Base-by-base conservation (phyloP, 306 rosid species). In the Albizia julibrissin region DNA sequence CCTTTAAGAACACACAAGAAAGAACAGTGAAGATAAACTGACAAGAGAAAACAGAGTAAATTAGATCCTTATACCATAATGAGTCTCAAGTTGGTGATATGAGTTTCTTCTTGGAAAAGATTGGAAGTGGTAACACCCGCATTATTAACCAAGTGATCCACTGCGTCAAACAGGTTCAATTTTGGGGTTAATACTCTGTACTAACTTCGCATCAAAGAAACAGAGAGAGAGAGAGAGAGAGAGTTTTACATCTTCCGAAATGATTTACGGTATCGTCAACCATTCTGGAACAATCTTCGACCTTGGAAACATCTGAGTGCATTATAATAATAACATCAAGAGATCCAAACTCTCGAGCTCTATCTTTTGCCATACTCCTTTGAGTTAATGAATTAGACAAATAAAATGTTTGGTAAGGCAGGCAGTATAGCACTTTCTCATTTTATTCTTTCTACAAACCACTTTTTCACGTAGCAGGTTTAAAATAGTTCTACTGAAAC, bases 131-230 rank as follows among this genome's bases (percentile, higher is more conserved):
- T 27, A 14, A 92, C 84, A 74, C 87, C 94, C 26, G 94, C 97
- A 83, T 92, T 92, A 77, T 88, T 92, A 27, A 94, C 94, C 71
- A 94, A 85, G 83, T 92, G 96, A 65, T 94, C 94, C 90, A 94
- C 96, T 89, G 92, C 89, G 44, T 26, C 33, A 24, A 43, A 43
- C 56, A 62, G 6, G 19, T 12, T 1, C 21, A 37, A 18, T 16
- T 34, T 34, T 33, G 24, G 37, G 33, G 33, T 43, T 6, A 70
- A 71, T 26, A 33, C 26, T 72, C 15, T 16, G 8, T 15, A 12
- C 21, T 6, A 40, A n/a, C 3, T 19, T 21, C 1, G 4, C 26
- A 58, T 21, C 29, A 24, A 72, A 71, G 14, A 14, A 44, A 65
- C 0, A 61, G 2, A 65, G 21, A 66, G 31, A 29, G 31, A n/a